phyloP scores from a whole-genome alignment of 2,329 filamentous ascomycete genomes.

The Scedosporium dehoogii region DNA sequence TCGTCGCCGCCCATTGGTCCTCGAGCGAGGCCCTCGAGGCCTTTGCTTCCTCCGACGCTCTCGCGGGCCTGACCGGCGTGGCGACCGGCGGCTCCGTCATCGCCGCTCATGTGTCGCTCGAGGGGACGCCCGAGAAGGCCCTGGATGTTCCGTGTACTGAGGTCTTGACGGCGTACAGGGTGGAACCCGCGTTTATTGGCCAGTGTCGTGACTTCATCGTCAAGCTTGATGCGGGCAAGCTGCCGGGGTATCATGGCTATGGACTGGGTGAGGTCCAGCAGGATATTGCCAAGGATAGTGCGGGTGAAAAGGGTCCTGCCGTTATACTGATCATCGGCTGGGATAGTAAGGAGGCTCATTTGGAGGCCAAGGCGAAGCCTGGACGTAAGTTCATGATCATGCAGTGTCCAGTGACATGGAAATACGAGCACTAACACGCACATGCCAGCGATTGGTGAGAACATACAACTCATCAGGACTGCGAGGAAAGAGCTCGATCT shows the following conservation, averaged over 20 bases:
- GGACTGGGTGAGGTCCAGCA: constrained; percentile 22
- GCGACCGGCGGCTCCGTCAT: constrained; percentile 27
- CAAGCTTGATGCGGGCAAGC: constrained; percentile 16
- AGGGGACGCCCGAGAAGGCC: constrained; percentile 18
- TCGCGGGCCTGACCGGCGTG: constrained; percentile 14
- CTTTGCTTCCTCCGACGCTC: constrained; percentile 22
- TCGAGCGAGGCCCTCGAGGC: constrained; percentile 22
- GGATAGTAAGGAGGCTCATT: constrained; percentile 28
- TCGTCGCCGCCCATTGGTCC: constrained; percentile 24
- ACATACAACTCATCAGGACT: constrained; percentile 21
- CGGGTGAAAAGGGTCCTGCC: constrained; percentile 18
- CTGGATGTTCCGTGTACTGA: constrained; percentile 28
- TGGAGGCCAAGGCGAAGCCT: constrained; percentile 15
- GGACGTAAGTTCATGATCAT: constrained; percentile 12
- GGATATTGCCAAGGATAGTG: constrained; percentile 17
- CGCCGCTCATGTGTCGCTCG: constrained; percentile 24
- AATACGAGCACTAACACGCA: not conserved
- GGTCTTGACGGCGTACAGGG: constrained; percentile 24
- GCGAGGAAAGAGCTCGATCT: constrained; percentile 20
- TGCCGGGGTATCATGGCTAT: constrained; percentile 21
- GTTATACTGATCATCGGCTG: constrained; percentile 26
- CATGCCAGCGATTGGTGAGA: constrained; percentile 22
- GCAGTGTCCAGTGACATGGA: not conserved
- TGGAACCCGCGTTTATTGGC: constrained; percentile 15
- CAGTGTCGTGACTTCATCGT: constrained; percentile 17